phyloP scores from a whole-genome alignment of 768 basidiomycete genomes.

The Phaffia tasmanica region DNA sequence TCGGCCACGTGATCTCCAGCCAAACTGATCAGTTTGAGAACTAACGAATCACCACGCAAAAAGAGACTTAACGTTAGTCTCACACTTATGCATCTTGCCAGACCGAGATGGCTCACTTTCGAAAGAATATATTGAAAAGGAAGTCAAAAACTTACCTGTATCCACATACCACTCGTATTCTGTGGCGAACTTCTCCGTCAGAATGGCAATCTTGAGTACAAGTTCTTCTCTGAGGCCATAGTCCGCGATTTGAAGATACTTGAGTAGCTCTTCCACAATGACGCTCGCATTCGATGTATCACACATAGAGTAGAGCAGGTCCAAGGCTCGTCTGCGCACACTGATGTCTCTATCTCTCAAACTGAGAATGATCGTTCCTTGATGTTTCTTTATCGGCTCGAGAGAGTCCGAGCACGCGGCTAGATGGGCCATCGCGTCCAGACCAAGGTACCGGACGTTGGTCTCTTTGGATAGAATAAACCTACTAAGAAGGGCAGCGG shows the following conservation, averaged over 20 bases:
- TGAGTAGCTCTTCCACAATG: conserved; percentile 87
- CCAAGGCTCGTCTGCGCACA: conserved; percentile 82
- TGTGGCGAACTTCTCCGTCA: conserved; percentile 96
- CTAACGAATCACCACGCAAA: not conserved
- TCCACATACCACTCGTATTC: conserved; percentile 99
- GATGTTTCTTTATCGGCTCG: conserved; percentile 86
- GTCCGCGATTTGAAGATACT: conserved; percentile 91
- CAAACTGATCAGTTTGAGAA: conserved; percentile 85
- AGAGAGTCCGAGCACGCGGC: conserved; percentile 86
- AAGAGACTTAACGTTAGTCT: not conserved
- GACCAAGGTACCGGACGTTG: conserved; percentile 90
- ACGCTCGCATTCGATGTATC: conserved; percentile 92
- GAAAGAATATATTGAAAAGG: not conserved
- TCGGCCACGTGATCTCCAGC: conserved; percentile 98
- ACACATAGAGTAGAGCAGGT: conserved; percentile 98
- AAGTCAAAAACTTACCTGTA: conserved; percentile 44
- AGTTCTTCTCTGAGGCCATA: conserved; percentile 94
- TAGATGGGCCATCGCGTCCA: conserved; percentile 97
- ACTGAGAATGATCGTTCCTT: conserved; percentile 85
- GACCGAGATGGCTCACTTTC: not conserved
- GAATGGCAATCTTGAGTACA: conserved; percentile 95
- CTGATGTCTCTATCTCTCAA: conserved; percentile 96
- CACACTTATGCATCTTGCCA: not conserved
- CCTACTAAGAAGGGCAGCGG: conserved; percentile 79
- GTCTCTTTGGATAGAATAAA: conserved; percentile 98